These are phyloP conservation scores for Passiflora organensis DNA, from an alignment of 345 rosid genomes.

Conservation along the genomic window DNA sequence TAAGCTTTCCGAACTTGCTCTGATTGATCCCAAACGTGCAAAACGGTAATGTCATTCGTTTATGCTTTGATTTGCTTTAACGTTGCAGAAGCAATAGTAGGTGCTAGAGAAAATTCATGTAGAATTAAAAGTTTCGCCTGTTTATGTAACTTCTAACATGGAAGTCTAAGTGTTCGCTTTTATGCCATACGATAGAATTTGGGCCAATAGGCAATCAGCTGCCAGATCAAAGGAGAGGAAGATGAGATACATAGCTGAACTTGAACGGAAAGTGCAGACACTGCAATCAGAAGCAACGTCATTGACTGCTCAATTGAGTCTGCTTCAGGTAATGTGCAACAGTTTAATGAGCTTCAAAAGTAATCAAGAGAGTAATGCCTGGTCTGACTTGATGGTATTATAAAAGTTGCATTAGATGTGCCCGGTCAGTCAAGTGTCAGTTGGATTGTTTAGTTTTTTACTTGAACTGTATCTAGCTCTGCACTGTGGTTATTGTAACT, in stretches of 20 bases:
- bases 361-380: not conserved
- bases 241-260: constrained; percentile 88
- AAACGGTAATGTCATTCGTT: constrained; percentile 48
- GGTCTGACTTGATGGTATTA: not conserved
- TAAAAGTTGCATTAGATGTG: constrained; percentile 4
- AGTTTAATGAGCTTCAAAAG: too few species aligned
- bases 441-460: not conserved
- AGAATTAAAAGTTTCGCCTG: not conserved
- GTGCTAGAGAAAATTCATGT: too few species aligned
- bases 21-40: constrained; percentile 91
- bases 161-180: constrained; percentile 1
- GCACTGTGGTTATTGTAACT: too few species aligned
- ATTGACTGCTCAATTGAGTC: constrained; percentile 78
- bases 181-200: constrained; percentile 45
- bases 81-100: not conserved
- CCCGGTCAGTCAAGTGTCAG: not conserved
- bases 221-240: constrained; percentile 97
- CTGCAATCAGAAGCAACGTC: constrained; percentile 90
- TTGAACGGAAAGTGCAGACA: constrained; percentile 83
- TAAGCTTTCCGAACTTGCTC: constrained; percentile 98
- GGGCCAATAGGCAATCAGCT: constrained; percentile 98
- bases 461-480: too few species aligned
- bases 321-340: constrained; percentile 54
- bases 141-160: not conserved
- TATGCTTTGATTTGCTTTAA: not conserved